Percentiles rank a stretch among this genome's conserved stretches.
Evolutionary conservation across 352 stramenopile genomes (phyloP).

Genomic region (Pythium volutum): DNA sequence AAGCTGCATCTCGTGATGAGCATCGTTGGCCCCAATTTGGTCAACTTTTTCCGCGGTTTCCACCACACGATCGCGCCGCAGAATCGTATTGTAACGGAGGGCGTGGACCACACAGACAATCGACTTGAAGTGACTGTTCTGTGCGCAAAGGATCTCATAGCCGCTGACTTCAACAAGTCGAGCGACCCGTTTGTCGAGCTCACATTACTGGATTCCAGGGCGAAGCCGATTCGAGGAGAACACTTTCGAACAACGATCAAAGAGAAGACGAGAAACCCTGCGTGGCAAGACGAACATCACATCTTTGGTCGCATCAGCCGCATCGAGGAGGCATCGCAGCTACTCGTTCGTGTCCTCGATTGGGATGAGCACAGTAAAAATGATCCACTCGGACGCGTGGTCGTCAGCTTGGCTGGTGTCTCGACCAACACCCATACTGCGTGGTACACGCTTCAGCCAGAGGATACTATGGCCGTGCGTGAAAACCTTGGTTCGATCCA

Average conservation of each 20-base stretch:
- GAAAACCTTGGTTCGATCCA: slow-evolving; percentile 55
- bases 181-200: slow-evolving; percentile 66
- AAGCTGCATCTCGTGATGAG: slow-evolving; percentile 70
- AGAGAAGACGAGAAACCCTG: slow-evolving; percentile 53
- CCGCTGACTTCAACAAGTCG: slow-evolving; percentile 55
- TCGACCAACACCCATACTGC: slow-evolving; percentile 44
- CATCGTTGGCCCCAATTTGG: slow-evolving; percentile 54
- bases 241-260: slow-evolving; percentile 45
- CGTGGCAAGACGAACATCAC: slow-evolving; percentile 58
- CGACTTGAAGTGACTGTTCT: slow-evolving; percentile 64
- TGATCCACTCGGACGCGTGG: slow-evolving; percentile 46
- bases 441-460: slow-evolving; percentile 48
- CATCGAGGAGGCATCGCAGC: slow-evolving; percentile 52
- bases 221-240: slow-evolving; percentile 48
- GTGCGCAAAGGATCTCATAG: slow-evolving; percentile 46
- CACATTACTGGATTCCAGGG: slow-evolving; percentile 49
- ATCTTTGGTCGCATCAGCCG: slow-evolving; percentile 57
- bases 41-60: slow-evolving; percentile 58
- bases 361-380: slow-evolving; percentile 51
- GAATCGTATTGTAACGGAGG: slow-evolving; percentile 42
- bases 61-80: slow-evolving; percentile 33
- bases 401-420: slow-evolving; percentile 48
- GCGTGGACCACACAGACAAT: slow-evolving; percentile 61
- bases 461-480: slow-evolving; percentile 39
- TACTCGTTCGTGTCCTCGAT: slow-evolving; percentile 56